Evolutionary conservation across 768 basidiomycete genomes (phyloP), one percentile per base, ranked within the genome.

Genomic region (Russula abietina): DNA sequence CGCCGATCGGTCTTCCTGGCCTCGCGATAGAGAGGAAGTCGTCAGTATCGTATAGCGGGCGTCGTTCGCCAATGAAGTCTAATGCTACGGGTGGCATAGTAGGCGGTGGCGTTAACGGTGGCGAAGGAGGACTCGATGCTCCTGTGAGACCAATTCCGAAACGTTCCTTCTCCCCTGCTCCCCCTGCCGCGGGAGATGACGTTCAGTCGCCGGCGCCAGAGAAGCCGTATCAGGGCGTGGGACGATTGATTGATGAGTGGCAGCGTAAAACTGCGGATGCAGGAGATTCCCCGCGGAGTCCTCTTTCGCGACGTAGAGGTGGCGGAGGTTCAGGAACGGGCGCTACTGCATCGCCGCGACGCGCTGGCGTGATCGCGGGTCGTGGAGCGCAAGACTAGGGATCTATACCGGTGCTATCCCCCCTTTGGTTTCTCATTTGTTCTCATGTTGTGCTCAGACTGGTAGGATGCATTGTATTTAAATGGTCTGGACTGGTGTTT

Each of bases 161-260:
- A 24, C 57, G 61, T 22, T 22, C 62, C 5, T 38, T 54, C 36
- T 65, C 65, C 30, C 61, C 65, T 32, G 43, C 19, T 10, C 26
- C 58, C 3, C 30, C 54, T 12, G 39, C 58, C 8, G 28, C 45
- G 41, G 24, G 43, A 9, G 69, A 68, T n/a, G 72, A 75, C 16
- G 54, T 60, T 24, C 79, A 80, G 16, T 78, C 88, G 16, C 77
- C 88, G 6, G 87, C 88, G 10, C 88, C 89, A 9, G 91, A 93
- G 70, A 79, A 80, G 59, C 87, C 88, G 36, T 93, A 86, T 72
- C 86, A 84, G 70, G 91, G 91, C 41, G 91, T 93, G 49, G 87
- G 89, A 32, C 89, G 81, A 74, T 78, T 93, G 39, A 93, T 93
- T 66, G 89, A 91, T 70, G 84, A 92, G 70, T 93, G 91, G 91